Evolutionary conservation across 768 basidiomycete species (phyloP).

Genomic region (Boletus rufocinnamomeus): DNA sequence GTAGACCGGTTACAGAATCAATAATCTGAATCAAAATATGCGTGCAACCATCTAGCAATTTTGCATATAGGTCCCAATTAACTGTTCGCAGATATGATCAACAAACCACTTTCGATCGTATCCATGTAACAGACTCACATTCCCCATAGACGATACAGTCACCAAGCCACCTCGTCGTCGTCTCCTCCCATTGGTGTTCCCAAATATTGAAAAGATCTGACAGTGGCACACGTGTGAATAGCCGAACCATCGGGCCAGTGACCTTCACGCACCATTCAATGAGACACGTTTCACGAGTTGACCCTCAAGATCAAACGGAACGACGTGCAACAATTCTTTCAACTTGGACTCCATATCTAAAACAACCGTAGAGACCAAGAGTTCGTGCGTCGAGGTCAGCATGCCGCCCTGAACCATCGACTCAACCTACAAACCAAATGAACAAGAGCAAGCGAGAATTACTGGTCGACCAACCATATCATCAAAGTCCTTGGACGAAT

Average conservation of each 20-base stretch:
- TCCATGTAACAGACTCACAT: constrained; percentile 41
- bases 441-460: not conserved
- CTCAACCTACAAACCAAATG: constrained; percentile 43
- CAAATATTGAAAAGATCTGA: constrained; percentile 31
- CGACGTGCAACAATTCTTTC: constrained; percentile 37
- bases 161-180: constrained; percentile 21
- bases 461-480: constrained; percentile 53
- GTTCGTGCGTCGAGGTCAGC: constrained; percentile 43
- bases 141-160: constrained; percentile 38
- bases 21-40: constrained; percentile 43
- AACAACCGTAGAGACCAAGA: constrained; percentile 51
- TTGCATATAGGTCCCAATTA: constrained; percentile 56
- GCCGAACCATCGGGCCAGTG: not conserved
- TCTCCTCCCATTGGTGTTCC: constrained; percentile 28
- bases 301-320: constrained; percentile 59
- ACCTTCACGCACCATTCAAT: constrained; percentile 47
- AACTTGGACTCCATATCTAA: constrained; percentile 64
- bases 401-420: constrained; percentile 47
- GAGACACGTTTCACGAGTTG: constrained; percentile 50
- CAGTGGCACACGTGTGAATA: not conserved
- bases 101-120: not conserved
- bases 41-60: constrained; percentile 44
- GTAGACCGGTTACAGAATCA: constrained; percentile 31
- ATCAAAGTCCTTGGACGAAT: constrained; percentile 49
- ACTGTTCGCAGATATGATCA: constrained; percentile 39